Base-by-base conservation (phyloP, 495 filamentous ascomycete species). In the Corynascus novoguineensis region DNA sequence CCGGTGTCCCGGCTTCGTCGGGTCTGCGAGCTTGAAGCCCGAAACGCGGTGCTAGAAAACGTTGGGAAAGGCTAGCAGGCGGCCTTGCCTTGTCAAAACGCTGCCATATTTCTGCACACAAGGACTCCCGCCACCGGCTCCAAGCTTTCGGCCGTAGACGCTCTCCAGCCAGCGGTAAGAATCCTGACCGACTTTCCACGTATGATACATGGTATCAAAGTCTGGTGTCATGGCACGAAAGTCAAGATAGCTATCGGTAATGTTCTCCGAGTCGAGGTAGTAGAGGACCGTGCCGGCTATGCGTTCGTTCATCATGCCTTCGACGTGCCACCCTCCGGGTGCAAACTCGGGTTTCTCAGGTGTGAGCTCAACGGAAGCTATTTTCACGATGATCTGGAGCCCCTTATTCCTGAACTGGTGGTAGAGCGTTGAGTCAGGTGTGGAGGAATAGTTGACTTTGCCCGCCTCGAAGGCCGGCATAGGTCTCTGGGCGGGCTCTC, bases 331-430 rank as follows among this genome's bases (percentile, higher is more conserved):
- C 3, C 53, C 46, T 9, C 69, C 69, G 4, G 25, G 42, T 1
- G 62, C 42, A 31, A 67, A 65, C 19, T 59, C 57, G 0, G 80
- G 78, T 44, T 81, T 83, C 42, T 81, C 80, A 0, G 84, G 83
- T 0, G 77, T 82, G 1, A 88, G 65, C 44, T 84, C 72, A 48
- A 87, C 85, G 45, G 78, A 80, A 7, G 79, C 78, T 47, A 87
- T 68, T 59, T 87, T 86, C 37, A 87, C 79, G 29, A 88, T 85
- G 24, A 87, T 71, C 58, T 87, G 85, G 5, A 87, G 59, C 0
- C 76, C 77, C 0, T 57, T 57, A 12, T 69, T 54, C 27, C 67
- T 66, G 61, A 80, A 82, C 44, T 71, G 59, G 24, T 67, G 29
- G 15, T 57, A 49, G 45, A 71, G 58, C 2, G 53, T 55, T n/a